These are phyloP conservation scores for Candida insectalens DNA, from an alignment of 805 yeast genomes.

Conservation along the genomic window DNA sequence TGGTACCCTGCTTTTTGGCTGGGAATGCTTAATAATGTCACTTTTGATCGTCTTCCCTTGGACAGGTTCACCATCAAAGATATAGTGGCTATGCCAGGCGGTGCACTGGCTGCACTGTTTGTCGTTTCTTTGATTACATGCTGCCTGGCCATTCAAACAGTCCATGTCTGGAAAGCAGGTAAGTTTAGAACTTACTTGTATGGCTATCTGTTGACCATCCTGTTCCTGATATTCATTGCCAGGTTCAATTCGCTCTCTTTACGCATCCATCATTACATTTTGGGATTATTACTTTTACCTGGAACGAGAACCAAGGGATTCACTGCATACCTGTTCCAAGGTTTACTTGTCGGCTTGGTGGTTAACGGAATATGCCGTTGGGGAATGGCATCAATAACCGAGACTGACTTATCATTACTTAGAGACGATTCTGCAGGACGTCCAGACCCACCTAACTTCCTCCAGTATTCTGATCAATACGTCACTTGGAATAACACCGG, in stretches of 20 bases:
- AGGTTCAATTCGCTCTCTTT: slow-evolving; percentile 48
- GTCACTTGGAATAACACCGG: background rate
- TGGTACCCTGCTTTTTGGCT: slow-evolving; percentile 84
- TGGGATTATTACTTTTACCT: slow-evolving; percentile 70
- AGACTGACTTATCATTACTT: slow-evolving; percentile 55
- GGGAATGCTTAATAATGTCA: slow-evolving; percentile 76
- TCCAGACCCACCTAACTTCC: slow-evolving; percentile 40
- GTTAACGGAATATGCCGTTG: slow-evolving; percentile 83
- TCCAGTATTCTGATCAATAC: slow-evolving; percentile 1
- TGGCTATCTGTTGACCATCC: slow-evolving; percentile 39
- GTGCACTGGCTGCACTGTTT: slow-evolving; percentile 49
- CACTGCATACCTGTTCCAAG: slow-evolving; percentile 71
- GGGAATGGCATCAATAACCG: slow-evolving; percentile 88
- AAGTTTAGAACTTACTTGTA: slow-evolving; percentile 48
- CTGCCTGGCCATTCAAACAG: slow-evolving; percentile 67
- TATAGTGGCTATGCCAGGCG: slow-evolving; percentile 67
- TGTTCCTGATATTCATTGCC: slow-evolving; percentile 35
- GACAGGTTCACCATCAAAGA: slow-evolving; percentile 74
- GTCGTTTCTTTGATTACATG: slow-evolving; percentile 37
- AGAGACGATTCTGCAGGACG: slow-evolving; percentile 66
- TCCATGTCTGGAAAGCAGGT: slow-evolving; percentile 71
- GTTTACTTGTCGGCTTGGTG: slow-evolving; percentile 70
- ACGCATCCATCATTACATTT: slow-evolving; percentile 70
- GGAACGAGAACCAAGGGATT: slow-evolving; percentile 73
- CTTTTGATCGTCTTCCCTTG: slow-evolving; percentile 82